Evolutionary conservation across 164 flowering plant genomes (phyloP).

Genomic region (Tinospora cordifolia): DNA sequence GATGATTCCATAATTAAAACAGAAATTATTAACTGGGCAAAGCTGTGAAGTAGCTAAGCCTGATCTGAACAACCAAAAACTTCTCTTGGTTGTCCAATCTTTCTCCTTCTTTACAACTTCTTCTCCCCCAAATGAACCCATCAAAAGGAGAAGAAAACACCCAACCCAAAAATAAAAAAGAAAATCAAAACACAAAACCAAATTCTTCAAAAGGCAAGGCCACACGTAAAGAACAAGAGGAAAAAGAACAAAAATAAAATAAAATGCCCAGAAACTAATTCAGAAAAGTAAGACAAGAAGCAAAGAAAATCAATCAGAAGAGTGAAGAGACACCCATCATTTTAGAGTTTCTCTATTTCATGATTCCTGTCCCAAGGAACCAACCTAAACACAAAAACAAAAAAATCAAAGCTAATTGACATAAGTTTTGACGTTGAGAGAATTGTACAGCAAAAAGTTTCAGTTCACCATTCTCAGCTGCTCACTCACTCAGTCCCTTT

Average conservation of each 20-base stretch:
- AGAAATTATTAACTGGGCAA: slow-evolving; percentile 18
- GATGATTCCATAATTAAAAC: slow-evolving; percentile 13
- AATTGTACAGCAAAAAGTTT: slow-evolving; percentile 2
- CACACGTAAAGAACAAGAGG: no score
- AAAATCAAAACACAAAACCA: neutral
- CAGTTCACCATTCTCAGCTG: slow-evolving; percentile 30
- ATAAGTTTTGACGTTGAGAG: slow-evolving; percentile 7
- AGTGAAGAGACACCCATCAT: slow-evolving; percentile 10
- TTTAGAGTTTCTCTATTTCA: slow-evolving; percentile 12
- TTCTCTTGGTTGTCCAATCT: slow-evolving; percentile 22
- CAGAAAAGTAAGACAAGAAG: neutral
- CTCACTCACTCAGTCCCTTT: slow-evolving; percentile 28
- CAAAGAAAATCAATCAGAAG: slow-evolving; percentile 16
- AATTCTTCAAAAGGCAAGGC: no score
- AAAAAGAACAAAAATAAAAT: no score
- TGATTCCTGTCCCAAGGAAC: slow-evolving; percentile 27
- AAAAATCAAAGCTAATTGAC: slow-evolving; percentile 3
- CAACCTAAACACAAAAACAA: slow-evolving; percentile 8
- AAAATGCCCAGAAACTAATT: neutral
- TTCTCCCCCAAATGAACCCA: slow-evolving; percentile 39
- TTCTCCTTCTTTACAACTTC: slow-evolving; percentile 27
- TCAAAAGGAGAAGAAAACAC: slow-evolving; percentile 18
- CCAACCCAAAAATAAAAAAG: slow-evolving; percentile 3
- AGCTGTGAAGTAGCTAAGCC: slow-evolving; percentile 13
- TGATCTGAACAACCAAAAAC: slow-evolving; percentile 8